Percentiles rank a stretch among this genome's conserved stretches.
phyloP scores from a whole-genome alignment of 1,284 basidiomycete genomes.

The Rhizoctonia solani region DNA sequence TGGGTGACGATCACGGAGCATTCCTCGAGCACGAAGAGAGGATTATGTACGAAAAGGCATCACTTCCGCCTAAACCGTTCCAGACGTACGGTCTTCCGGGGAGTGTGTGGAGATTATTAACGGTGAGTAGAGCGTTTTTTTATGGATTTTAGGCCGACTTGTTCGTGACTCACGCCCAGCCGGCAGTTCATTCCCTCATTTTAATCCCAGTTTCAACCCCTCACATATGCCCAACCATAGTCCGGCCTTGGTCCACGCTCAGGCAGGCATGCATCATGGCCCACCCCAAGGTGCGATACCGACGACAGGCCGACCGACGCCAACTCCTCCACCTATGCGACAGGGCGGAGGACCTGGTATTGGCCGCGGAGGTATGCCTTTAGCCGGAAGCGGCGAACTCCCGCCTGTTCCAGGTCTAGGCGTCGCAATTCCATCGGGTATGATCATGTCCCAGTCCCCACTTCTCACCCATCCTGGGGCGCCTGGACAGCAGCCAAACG shows the following conservation, averaged over 20 bases:
- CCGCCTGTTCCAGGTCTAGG: conserved; percentile 15
- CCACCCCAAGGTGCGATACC: conserved; percentile 1
- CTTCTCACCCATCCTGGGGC: conserved; percentile 3
- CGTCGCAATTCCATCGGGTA: neutral
- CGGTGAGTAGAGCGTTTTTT: conserved; percentile 21
- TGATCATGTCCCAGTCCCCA: conserved; percentile 20
- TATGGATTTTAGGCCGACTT: neutral
- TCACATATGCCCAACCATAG: neutral
- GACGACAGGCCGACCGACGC: conserved; percentile 5
- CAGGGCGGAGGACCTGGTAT: neutral
- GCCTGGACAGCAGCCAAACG: conserved; percentile 8
- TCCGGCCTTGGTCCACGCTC: conserved; percentile 3
- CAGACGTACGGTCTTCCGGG: conserved; percentile 12
- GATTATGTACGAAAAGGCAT: conserved; percentile 13
- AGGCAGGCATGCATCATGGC: conserved; percentile 17
- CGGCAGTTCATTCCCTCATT: conserved; percentile 20
- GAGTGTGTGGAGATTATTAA: conserved; percentile 18
- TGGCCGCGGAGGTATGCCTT: neutral
- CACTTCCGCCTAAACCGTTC: conserved; percentile 23
- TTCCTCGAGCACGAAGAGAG: neutral
- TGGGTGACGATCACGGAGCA: neutral
- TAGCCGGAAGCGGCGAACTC: conserved; percentile 16
- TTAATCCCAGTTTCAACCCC: neutral
- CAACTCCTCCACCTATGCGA: conserved; percentile 1
- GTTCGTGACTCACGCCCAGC: neutral